Evolutionary conservation across 345 rosid genomes (phyloP).

Genomic region (Moringa oleifera): DNA sequence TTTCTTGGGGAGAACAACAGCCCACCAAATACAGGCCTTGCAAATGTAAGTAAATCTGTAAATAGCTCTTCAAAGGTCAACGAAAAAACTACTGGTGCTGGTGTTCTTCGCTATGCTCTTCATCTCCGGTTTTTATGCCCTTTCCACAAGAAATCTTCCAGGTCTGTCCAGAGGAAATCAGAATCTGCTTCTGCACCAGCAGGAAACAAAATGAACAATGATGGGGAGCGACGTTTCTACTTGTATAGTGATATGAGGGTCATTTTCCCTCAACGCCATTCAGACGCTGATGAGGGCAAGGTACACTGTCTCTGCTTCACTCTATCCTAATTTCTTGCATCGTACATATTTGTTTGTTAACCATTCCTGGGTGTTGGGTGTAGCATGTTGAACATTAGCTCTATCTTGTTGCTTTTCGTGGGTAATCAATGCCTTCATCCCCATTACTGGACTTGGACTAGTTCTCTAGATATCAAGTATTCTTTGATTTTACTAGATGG

Average conservation of each 20-base stretch:
- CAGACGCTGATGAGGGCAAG: constrained; percentile 96
- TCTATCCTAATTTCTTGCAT: not conserved
- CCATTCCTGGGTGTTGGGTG: not conserved
- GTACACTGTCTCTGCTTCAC: constrained; percentile 25
- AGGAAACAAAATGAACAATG: constrained; percentile 30
- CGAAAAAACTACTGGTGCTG: constrained; percentile 42
- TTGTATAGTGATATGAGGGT: constrained; percentile 81
- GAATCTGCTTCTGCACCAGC: constrained; percentile 31
- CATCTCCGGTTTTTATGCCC: constrained; percentile 87
- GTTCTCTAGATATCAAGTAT: constrained; percentile 18
- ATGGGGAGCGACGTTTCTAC: constrained; percentile 67
- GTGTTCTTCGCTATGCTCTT: constrained; percentile 85
- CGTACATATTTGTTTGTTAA: not conserved
- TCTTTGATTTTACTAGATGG: too few species aligned
- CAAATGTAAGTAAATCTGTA: constrained; percentile 19
- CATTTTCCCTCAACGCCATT: constrained; percentile 91
- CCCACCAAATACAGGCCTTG: constrained; percentile 15
- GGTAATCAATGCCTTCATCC: not conserved
- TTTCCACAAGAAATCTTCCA: constrained; percentile 47
- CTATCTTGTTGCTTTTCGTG: not conserved
- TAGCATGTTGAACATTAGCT: not conserved
- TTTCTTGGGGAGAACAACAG: constrained; percentile 9
- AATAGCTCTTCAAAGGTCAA: constrained; percentile 44
- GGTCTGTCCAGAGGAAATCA: constrained; percentile 43
- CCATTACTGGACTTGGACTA: not conserved